phyloP scores from a whole-genome alignment of 371 early-diverging fungal genomes.

The Lichtheimia corymbifera region DNA sequence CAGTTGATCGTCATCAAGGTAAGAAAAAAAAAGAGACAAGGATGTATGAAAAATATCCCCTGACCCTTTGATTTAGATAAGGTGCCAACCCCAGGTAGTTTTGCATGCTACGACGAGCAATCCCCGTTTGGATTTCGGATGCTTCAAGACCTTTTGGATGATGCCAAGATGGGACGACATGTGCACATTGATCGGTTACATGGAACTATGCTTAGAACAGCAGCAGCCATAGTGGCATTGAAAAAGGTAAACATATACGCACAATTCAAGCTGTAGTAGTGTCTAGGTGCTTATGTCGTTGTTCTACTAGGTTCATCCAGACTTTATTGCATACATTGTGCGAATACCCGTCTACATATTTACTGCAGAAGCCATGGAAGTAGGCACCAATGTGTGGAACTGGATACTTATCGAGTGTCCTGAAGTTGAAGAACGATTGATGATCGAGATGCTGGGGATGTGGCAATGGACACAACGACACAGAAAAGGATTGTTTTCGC shows the following conservation, averaged over 20 bases:
- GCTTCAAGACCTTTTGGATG: slow-evolving; percentile 35
- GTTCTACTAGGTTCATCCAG: slow-evolving; percentile 50
- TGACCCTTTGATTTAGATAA: slow-evolving; percentile 1
- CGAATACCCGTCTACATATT: slow-evolving; percentile 86
- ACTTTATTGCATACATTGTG: slow-evolving; percentile 76
- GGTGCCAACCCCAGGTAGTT: slow-evolving; percentile 6
- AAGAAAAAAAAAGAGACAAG: neutral
- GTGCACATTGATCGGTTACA: slow-evolving; percentile 48
- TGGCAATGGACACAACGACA: slow-evolving; percentile 83
- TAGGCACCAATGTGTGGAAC: slow-evolving; percentile 82
- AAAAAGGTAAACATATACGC: neutral
- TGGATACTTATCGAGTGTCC: slow-evolving; percentile 82
- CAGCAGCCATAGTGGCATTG: slow-evolving; percentile 25
- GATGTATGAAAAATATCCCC: too few species aligned
- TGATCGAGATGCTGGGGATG: slow-evolving; percentile 75
- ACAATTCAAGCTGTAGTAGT: too few species aligned
- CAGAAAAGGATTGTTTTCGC: slow-evolving; percentile 76
- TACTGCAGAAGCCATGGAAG: slow-evolving; percentile 73
- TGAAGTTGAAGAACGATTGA: slow-evolving; percentile 71
- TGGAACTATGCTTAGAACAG: slow-evolving; percentile 50
- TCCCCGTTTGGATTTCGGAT: slow-evolving; percentile 36
- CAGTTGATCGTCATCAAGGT: slow-evolving; percentile 14
- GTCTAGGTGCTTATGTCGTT: neutral
- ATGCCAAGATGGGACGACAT: slow-evolving; percentile 40
- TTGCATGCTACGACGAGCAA: slow-evolving; percentile 25